Base-by-base conservation (phyloP, 2,329 filamentous ascomycete genomes). In the Anthostomella pinea region DNA sequence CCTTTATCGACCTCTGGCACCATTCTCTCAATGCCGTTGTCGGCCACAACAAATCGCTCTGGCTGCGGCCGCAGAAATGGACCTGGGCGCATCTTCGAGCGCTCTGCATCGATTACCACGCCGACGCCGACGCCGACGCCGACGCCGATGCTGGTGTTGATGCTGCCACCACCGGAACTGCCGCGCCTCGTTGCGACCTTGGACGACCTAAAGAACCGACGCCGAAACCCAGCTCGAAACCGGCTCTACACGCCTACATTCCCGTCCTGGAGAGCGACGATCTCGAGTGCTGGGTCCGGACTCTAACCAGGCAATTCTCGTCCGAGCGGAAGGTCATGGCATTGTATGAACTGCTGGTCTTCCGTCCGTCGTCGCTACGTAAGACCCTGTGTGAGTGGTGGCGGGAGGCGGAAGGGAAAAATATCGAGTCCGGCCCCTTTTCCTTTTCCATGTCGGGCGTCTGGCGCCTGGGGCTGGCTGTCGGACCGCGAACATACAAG, bases 21-120 rank as follows among this genome's bases (percentile, higher is more conserved):
- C 15, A 41, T 31, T 41, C 34, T 38, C 30, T 41, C 11, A 26
- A 38, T 16, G 34, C 34, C 11, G 34, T 41, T 15, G 30, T 41
- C 14, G 14, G 17, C 34, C 24, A 14, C 17, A 34, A 41, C 8
- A 37, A 26, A 22, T 30, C 16, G 17, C 25, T 41, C 16, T 41
- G 34, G 39, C 19, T 9, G 10, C 15, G 5, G 28, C 30, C 39
- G 5, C 22, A 5, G 16, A 2, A 23, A 25, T 42, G 30, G 35
- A 42, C 30, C 24, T 21, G 33, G 27, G 29, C 26, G 10, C 26
- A 42, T 34, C 26, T 42, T 15, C 9, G 19, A 11, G 39, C 31
- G n/a, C 16, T 38, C 10, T 34, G 39, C 27, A 17, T 42, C 11
- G 30, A 38, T 28, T 27, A 8, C 25, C 35, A 24, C 13, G 33